A percentile compares a stretch with the other conserved stretches of the same genome.
phyloP scores from a whole-genome alignment of 768 basidiomycete species.

The Tricholoma furcatifolium region DNA sequence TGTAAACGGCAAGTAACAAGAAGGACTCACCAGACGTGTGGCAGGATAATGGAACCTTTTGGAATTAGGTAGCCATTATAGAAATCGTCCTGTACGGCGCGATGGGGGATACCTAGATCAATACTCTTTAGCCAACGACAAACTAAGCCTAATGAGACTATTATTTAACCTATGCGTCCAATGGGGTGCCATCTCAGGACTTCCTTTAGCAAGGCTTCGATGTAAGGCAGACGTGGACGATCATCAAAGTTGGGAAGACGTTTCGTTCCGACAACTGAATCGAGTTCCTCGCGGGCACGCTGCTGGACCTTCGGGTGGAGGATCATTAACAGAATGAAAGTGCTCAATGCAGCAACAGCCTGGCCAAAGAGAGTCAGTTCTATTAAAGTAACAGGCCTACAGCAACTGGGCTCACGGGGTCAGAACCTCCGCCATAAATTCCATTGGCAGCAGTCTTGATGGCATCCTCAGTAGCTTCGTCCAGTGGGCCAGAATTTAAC shows the following conservation, averaged over 20 bases:
- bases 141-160: not conserved
- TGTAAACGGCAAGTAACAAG: not conserved
- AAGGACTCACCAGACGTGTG: slow-evolving; percentile 13
- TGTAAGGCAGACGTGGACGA: slow-evolving; percentile 25
- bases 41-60: slow-evolving; percentile 12
- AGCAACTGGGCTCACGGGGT: slow-evolving; percentile 35
- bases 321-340: slow-evolving; percentile 31
- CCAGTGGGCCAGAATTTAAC: slow-evolving; percentile 29
- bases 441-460: slow-evolving; percentile 36
- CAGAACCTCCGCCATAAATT: slow-evolving; percentile 31
- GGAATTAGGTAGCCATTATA: slow-evolving; percentile 18
- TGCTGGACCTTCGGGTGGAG: slow-evolving; percentile 27
- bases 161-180: slow-evolving; percentile 23
- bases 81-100: slow-evolving; percentile 11
- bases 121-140: not conserved
- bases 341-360: slow-evolving; percentile 23
- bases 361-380: not conserved
- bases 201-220: slow-evolving; percentile 30
- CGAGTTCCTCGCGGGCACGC: slow-evolving; percentile 32
- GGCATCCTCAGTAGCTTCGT: slow-evolving; percentile 35
- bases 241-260: slow-evolving; percentile 30
- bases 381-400: not conserved
- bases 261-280: slow-evolving; percentile 26
- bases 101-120: slow-evolving; percentile 15
- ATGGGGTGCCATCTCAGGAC: slow-evolving; percentile 27